Conservation (phyloP, 352 stramenopile species). For the Plasmopara halstedii region DNA sequence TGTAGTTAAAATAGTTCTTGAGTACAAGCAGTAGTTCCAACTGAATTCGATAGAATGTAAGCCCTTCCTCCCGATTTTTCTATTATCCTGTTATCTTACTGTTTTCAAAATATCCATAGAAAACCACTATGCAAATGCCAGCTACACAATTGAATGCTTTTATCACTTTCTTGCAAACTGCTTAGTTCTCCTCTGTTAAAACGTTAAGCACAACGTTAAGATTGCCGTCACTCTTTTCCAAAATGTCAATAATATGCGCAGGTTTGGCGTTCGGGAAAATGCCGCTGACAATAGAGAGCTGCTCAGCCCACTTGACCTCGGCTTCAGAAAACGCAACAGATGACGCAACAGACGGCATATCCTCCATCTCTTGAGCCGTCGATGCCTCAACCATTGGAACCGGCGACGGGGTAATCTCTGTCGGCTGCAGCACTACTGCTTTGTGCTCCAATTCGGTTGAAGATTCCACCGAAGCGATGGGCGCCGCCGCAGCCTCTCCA, state of each 20-base stretch:
- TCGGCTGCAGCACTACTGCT: conserved; percentile 1
- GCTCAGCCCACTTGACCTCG: conserved; percentile 66
- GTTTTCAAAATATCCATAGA: too few species aligned
- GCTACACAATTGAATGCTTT: too few species aligned
- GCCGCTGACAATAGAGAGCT: conserved; percentile 49
- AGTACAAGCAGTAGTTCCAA: too few species aligned
- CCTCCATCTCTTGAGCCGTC: conserved; percentile 17
- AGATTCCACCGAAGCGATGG: conserved; percentile 2
- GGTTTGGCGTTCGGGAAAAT: conserved; percentile 57
- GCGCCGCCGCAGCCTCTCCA: conserved; percentile 10
- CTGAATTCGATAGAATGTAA: too few species aligned
- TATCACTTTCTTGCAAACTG: neutral
- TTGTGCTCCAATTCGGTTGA: conserved; percentile 8
- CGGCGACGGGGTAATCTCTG: neutral
- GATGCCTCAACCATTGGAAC: conserved; percentile 5
- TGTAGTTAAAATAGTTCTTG: too few species aligned
- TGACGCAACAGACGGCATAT: conserved; percentile 14
- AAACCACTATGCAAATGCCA: too few species aligned
- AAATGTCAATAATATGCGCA: conserved; percentile 38
- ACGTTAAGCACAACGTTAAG: conserved; percentile 69
- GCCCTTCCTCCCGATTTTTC: too few species aligned
- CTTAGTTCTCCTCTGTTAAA: conserved; percentile 54
- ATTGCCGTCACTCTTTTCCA: conserved; percentile 59
- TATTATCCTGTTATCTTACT: too few species aligned
- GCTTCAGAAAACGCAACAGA: conserved; percentile 43